Evolutionary conservation across 2,329 filamentous ascomycete genomes (phyloP).

Genomic region (Pleomassaria siparia): DNA sequence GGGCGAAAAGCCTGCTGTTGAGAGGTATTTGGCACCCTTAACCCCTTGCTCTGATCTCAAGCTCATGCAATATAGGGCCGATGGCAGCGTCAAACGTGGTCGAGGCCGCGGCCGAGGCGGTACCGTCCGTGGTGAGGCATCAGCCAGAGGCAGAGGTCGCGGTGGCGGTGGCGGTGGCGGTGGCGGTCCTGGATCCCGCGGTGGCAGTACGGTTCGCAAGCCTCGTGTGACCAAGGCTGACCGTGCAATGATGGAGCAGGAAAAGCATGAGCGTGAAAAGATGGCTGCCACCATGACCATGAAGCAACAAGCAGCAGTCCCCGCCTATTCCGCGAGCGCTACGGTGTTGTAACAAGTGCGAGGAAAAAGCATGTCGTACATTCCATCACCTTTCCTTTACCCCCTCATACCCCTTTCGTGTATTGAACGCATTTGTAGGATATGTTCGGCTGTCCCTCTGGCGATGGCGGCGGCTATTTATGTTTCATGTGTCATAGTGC

Average conservation of each 20-base stretch:
- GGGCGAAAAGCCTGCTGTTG: conserved; percentile 71
- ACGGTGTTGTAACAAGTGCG: neutral
- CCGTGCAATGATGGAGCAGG: conserved; percentile 75
- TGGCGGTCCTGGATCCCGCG: conserved; percentile 69
- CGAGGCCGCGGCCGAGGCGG: conserved; percentile 59
- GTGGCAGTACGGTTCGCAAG: conserved; percentile 73
- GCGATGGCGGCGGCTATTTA: neutral
- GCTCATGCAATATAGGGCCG: conserved; percentile 56
- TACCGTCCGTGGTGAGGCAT: conserved; percentile 45
- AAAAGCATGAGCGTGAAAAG: conserved; percentile 74
- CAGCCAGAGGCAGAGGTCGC: conserved; percentile 48
- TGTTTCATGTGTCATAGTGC: neutral
- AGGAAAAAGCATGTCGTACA: neutral
- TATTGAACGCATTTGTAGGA: conserved; percentile 20
- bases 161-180: conserved; percentile 55
- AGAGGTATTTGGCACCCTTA: conserved; percentile 52
- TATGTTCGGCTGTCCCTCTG: conserved; percentile 11
- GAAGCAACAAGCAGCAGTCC: conserved; percentile 21
- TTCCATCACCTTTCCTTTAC: neutral
- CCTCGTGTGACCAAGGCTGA: conserved; percentile 85
- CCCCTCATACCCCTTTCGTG: neutral
- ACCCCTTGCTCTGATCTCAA: conserved; percentile 19
- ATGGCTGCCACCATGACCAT: conserved; percentile 39
- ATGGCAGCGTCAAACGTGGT: conserved; percentile 71
- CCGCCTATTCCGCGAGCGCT: conserved; percentile 4